phyloP scores from a whole-genome alignment of 2,329 filamentous ascomycete species.

The Aspergillus sp. region DNA sequence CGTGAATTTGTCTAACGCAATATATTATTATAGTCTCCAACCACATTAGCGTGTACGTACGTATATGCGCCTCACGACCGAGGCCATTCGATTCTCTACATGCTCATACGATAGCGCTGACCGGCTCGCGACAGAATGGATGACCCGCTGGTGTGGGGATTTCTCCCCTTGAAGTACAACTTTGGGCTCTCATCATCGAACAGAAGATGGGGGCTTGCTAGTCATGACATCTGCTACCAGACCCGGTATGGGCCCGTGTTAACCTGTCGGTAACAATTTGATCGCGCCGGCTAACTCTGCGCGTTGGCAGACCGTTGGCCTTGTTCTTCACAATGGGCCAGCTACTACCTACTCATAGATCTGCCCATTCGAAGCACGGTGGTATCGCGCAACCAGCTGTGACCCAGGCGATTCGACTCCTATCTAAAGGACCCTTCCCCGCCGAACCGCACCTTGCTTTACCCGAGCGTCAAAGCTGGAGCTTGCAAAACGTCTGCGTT shows the following conservation, averaged over 20 bases:
- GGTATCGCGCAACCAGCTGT: slow-evolving; percentile 90
- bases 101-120: slow-evolving; percentile 25
- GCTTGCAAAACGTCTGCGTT: slow-evolving; percentile 43
- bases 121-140: slow-evolving; percentile 66
- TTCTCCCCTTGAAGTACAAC: slow-evolving; percentile 72
- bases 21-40: slow-evolving; percentile 67
- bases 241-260: slow-evolving; percentile 61
- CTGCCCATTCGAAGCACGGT: slow-evolving; percentile 73
- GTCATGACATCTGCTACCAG: slow-evolving; percentile 93
- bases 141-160: slow-evolving; percentile 92
- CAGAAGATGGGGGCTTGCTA: slow-evolving; percentile 84
- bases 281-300: neutral
- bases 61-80: slow-evolving; percentile 24
- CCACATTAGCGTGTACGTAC: slow-evolving; percentile 81
- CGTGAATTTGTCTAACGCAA: neutral
- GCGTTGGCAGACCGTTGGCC: slow-evolving; percentile 57
- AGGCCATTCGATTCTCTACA: slow-evolving; percentile 17
- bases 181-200: slow-evolving; percentile 65
- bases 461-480: slow-evolving; percentile 38
- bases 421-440: slow-evolving; percentile 66
- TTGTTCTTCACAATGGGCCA: slow-evolving; percentile 88
- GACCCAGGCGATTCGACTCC: slow-evolving; percentile 77
- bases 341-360: slow-evolving; percentile 83
- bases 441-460: slow-evolving; percentile 45
- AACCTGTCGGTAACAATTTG: neutral